Conservation (phyloP, 1,284 basidiomycete genomes). For the Austroboletus olivaceoglutinosus region DNA sequence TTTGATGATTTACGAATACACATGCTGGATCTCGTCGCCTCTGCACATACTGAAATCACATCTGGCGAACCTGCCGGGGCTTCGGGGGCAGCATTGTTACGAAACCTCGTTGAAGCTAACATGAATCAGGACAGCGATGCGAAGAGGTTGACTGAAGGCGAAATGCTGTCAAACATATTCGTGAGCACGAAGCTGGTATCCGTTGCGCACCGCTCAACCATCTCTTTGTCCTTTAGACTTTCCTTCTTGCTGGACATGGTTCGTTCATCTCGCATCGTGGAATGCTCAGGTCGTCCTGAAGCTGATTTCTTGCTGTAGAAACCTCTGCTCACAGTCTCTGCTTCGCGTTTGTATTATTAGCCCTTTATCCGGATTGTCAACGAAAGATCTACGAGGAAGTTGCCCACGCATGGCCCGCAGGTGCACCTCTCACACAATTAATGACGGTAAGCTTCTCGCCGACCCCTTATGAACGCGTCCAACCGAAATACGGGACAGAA, state of each 20-base stretch:
- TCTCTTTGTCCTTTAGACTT: slow-evolving; percentile 26
- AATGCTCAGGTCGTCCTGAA: neutral
- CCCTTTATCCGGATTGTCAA: slow-evolving; percentile 46
- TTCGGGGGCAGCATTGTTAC: slow-evolving; percentile 38
- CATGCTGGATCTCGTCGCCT: slow-evolving; percentile 40
- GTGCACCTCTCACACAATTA: slow-evolving; percentile 24
- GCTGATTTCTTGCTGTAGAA: slow-evolving; percentile 30
- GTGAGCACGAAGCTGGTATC: slow-evolving; percentile 26
- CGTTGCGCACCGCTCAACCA: neutral
- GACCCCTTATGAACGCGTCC: neutral
- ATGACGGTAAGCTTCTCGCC: slow-evolving; percentile 10
- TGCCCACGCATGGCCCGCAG: slow-evolving; percentile 34
- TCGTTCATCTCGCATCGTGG: neutral
- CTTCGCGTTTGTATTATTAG: slow-evolving; percentile 43
- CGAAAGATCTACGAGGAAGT: slow-evolving; percentile 43
- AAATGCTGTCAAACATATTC: slow-evolving; percentile 46
- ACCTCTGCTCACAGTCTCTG: slow-evolving; percentile 45
- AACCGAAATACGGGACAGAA: slow-evolving; percentile 22
- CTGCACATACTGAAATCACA: slow-evolving; percentile 34
- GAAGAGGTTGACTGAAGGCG: slow-evolving; percentile 40
- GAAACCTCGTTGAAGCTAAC: slow-evolving; percentile 47
- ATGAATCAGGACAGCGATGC: slow-evolving; percentile 34
- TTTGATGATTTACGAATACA: slow-evolving; percentile 39
- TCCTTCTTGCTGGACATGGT: slow-evolving; percentile 39
- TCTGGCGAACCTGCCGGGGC: slow-evolving; percentile 26